These are phyloP conservation scores for Pseudogymnoascus destructans DNA, from an alignment of 2,329 filamentous ascomycete genomes.

Conservation along the genomic window DNA sequence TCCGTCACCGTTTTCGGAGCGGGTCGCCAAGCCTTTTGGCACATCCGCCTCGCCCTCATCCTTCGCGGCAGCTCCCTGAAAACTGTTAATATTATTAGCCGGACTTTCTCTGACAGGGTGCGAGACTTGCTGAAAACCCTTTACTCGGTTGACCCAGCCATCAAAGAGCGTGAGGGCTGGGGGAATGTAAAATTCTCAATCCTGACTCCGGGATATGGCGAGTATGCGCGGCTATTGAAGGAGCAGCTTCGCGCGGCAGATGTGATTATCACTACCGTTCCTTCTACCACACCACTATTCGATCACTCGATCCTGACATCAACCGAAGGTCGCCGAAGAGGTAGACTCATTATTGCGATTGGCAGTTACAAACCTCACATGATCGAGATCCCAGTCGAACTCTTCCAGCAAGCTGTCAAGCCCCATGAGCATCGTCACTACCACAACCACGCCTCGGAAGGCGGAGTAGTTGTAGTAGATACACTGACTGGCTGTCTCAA, in stretches of 20 bases:
- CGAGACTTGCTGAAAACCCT: conserved; percentile 38
- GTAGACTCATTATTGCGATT: conserved; percentile 58
- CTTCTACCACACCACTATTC: conserved; percentile 62
- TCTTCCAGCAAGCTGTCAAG: conserved; percentile 51
- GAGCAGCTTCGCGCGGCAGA: conserved; percentile 60
- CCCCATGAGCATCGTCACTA: conserved; percentile 46
- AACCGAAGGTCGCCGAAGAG: conserved; percentile 55
- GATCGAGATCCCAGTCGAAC: conserved; percentile 68
- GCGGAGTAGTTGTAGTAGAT: conserved; percentile 57
- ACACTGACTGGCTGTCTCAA: conserved; percentile 66
- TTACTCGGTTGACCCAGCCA: conserved; percentile 30
- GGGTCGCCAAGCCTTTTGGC: conserved; percentile 89
- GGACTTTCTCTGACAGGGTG: conserved; percentile 48
- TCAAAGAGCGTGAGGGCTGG: conserved; percentile 49
- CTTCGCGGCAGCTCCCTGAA: conserved; percentile 58
- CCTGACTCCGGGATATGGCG: conserved; percentile 58
- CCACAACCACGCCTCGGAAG: conserved; percentile 52
- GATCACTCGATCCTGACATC: conserved; percentile 59
- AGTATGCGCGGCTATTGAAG: conserved; percentile 51
- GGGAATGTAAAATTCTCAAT: conserved; percentile 52
- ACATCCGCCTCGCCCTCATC: conserved; percentile 70
- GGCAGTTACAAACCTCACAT: conserved; percentile 60
- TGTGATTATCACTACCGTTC: conserved; percentile 82
- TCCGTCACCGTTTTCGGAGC: conserved; percentile 76
- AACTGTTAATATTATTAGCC: conserved; percentile 73